Base-by-base conservation (phyloP, 148 eudicot species). In the Agrostemma githago region DNA sequence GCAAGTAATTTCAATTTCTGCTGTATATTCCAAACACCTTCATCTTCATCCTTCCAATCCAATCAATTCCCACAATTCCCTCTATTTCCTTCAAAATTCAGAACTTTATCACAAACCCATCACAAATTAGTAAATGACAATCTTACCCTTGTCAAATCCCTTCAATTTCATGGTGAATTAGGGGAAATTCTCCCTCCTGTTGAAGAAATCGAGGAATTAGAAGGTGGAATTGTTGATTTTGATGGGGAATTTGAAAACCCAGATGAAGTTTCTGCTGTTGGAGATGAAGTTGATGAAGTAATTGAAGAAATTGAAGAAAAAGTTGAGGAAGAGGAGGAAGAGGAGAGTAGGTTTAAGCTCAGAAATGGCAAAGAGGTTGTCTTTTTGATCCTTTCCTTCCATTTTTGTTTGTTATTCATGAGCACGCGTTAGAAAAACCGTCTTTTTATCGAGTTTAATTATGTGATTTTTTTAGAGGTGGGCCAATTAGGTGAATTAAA, bases 311-410 rank as follows among this genome's bases (percentile, higher is more conserved):
- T 68, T 20, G 78, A 74, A 51, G 71, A 74, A 57, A 75, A 78
- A 84, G 79, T 72, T 4, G 81, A 81, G n/a, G 85, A 81, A 10
- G 82, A 72, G 21, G 88, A 82, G 5, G 82, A 71, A 15, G 48
- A 79, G 20, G 87, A 82, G 0, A 62, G 43, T 73, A 86, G 91
- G 5, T 91, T 88, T 81, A 85, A 76, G 75, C 85, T 93, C 38
- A 83, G 91, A 63, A 91, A 93, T 79, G 97, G 98, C 40, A 83
- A 83, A 77, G 89, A 91, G 97, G 98, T 92, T 44, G 57, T 26
- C 58, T 26, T 5, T 17, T 26, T 26, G 34, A 26, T 26, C 0
- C 0, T 26, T 26, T 26, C 34, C 34, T 26, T 26, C 34, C 34
- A 26, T 26, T 26, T 26, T 26, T 26, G 34, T 26, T 26, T 1